Base-by-base conservation (phyloP, 192 early-diverging fungal genomes). In the Podila verticillata region DNA sequence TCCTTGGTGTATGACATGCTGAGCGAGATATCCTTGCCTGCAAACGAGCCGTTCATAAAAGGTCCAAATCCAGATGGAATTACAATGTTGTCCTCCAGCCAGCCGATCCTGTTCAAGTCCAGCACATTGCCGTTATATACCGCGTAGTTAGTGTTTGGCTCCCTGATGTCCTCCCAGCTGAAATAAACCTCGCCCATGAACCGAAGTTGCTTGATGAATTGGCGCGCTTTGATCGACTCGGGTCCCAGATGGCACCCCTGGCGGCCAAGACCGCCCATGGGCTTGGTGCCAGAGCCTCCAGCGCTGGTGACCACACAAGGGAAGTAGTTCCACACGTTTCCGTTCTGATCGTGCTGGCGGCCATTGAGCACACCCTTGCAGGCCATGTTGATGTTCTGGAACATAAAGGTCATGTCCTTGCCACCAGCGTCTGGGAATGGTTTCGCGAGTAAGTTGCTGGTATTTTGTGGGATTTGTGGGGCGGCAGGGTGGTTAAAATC, bases 51-150 rank as follows among this genome's bases (percentile, higher is more conserved):
- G 34, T 72, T 80, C 69, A 89, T 79, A 66, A 86, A 84, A 3
- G 73, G 75, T 2, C 57, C 78, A 30, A 85, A 73, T 31, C 82
- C 80, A 5, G 82, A 48, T 4, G 87, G 85, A 0, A 88, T 54
- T 13, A 82, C 79, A 26, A 92, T 87, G 34, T 87, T 88, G 24
- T 86, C 77, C 5, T 88, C 86, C 31, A 92, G 67, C 83, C 85
- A 93, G 69, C 87, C 70, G 2, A 92, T 69, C 22, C 89, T 87
- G 51, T 79, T 78, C 57, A 96, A 68, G 69, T 96, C 94, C 47
- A 94, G 85, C 17, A 95, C 90, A 47, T 90, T 86, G 30, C 93
- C 93, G 74, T 93, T 95, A 77, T 89, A 95, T 30, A 92, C 91
- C 10, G 90, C 89, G 44, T 89, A 82, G 63, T 92, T 91, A 49